Evolutionary conservation across 148 eudicot species (phyloP), one percentile per base, ranked within the genome.

Genomic region (Heliosperma pusillum): DNA sequence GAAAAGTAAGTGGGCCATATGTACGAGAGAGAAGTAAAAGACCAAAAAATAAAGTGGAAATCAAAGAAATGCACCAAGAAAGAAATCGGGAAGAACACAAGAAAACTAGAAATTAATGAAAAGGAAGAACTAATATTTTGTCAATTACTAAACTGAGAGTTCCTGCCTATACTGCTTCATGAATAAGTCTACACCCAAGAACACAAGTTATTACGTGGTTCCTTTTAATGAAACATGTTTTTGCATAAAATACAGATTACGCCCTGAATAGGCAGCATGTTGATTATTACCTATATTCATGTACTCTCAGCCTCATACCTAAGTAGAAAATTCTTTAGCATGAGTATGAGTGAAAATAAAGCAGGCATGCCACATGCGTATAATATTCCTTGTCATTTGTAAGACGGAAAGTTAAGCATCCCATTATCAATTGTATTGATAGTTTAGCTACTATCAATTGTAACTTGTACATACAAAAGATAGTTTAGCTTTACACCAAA

Each of bases 391-490:
- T 15, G 69, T 17, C 45, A 33, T 30, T 40, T 20, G 64, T 59
- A 59, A n/a, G 64, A 59, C 2, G 20, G 17, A 30, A 29, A 30
- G 1, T 7, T 59, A 62, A 1, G 15, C n/a, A 15, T 22, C 1
- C 21, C 10, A 7, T 27, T 20, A 67, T 24, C n/a, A 11, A 44
- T 42, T 44, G 17, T 24, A 45, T 22, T 25, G 40, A 27, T 63
- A 63, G 8, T 6, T 22, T 16, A 10, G 42, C 42, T 6, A 24
- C 17, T 45, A 69, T 67, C 72, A 22, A 47, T 24, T 33, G 47
- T 69, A 22, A 25, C 25, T 69, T 45, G 58, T 47, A 45, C 7
- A 58, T 69, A 9, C 33, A 45, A 69, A 50, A 69, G n/a, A 69
- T 69, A 69, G 27, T 24, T 69, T 20, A 68, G 30, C 20, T 22